Evolutionary conservation across 768 basidiomycete genomes (phyloP).

Genomic region (Auricularia sp.): DNA sequence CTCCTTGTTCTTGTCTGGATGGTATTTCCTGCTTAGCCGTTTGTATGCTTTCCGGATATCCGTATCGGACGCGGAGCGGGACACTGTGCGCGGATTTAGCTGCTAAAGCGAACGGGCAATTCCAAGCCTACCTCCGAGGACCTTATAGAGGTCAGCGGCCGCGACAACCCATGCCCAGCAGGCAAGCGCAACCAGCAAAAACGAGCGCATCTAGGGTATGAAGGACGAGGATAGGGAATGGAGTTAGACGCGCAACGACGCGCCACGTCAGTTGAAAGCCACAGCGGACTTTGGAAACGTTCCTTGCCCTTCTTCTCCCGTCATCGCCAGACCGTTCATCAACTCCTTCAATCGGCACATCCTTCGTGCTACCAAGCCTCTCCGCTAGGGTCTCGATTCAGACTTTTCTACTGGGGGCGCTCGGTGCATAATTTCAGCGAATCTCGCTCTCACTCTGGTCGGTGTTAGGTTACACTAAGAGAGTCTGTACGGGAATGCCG

Average conservation of each 20-base stretch:
- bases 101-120: neutral
- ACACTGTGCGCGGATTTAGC: constrained; percentile 31
- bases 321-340: too few species aligned
- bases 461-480: too few species aligned
- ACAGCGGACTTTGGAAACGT: too few species aligned
- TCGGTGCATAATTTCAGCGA: too few species aligned
- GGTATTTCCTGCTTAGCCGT: constrained; percentile 74
- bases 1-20: constrained; percentile 93
- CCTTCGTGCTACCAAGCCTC: too few species aligned
- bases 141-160: constrained; percentile 68
- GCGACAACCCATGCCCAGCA: constrained; percentile 28
- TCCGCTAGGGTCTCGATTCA: too few species aligned
- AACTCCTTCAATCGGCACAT: too few species aligned
- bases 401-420: too few species aligned
- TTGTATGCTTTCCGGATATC: constrained; percentile 92
- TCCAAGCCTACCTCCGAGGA: constrained; percentile 58
- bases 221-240: neutral
- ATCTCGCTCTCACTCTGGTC: too few species aligned
- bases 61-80: constrained; percentile 70
- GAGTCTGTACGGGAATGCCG: too few species aligned
- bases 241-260: neutral
- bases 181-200: constrained; percentile 22
- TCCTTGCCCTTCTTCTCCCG: too few species aligned
- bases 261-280: neutral
- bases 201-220: neutral